Percentiles rank a stretch among this genome's conserved stretches.
Evolutionary conservation across 179 eudicot genomes (phyloP).

Genomic region (Heliamphora pulchella): DNA sequence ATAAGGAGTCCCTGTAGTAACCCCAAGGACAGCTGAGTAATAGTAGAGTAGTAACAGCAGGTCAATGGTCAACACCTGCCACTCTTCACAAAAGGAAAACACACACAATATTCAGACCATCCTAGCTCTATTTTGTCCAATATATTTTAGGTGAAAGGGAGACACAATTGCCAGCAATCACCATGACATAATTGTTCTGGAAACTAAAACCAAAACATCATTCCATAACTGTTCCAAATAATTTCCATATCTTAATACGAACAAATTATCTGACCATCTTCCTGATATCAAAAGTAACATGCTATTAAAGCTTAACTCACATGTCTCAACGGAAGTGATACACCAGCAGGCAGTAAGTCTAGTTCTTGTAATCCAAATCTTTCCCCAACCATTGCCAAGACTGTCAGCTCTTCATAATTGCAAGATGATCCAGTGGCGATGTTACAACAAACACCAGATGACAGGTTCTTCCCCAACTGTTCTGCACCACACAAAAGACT

Average conservation of each 20-base stretch:
- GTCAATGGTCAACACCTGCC: background rate
- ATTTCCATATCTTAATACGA: background rate
- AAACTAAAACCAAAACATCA: background rate
- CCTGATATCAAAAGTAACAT: background rate
- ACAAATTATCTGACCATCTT: background rate
- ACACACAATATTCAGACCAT: background rate
- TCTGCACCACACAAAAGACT: constrained; percentile 75
- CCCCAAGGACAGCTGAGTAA: background rate
- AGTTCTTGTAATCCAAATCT: constrained; percentile 89
- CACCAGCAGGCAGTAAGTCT: constrained; percentile 87
- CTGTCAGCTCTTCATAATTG: constrained; percentile 58
- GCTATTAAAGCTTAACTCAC: constrained; percentile 37
- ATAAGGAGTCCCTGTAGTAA: background rate
- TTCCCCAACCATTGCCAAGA: constrained; percentile 97
- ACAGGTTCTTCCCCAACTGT: constrained; percentile 48
- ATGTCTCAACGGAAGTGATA: constrained; percentile 90
- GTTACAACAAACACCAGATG: constrained; percentile 72
- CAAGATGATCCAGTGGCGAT: constrained; percentile 67
- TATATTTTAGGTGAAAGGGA: background rate
- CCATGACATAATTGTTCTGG: background rate
- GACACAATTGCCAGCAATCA: background rate
- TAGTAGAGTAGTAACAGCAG: background rate
- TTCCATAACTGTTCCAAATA: background rate
- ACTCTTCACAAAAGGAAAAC: background rate
- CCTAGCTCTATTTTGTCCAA: background rate